Percentiles rank a stretch among this genome's conserved stretches.
These are phyloP conservation scores for Didymella pomorum DNA, from an alignment of 2,329 filamentous ascomycete genomes.

Conservation along the genomic window DNA sequence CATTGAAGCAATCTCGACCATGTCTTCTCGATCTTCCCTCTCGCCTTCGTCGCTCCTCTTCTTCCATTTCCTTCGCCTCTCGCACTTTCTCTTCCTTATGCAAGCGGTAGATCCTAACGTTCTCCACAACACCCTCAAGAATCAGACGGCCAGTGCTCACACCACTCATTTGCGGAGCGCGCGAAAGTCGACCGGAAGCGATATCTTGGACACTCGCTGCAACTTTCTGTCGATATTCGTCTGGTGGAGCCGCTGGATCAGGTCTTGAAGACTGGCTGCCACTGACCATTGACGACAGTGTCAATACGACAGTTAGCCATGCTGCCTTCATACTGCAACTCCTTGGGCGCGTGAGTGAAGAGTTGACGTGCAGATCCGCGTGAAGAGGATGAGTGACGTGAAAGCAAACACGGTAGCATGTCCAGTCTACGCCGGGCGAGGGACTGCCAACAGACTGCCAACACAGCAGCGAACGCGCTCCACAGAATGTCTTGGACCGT, in stretches of 20 bases:
- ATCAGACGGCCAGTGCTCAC: conserved; percentile 24
- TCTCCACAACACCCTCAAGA: conserved; percentile 34
- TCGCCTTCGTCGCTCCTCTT: neutral
- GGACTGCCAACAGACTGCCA: neutral
- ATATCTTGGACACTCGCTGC: conserved; percentile 28
- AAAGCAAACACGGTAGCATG: neutral
- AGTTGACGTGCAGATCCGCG: neutral
- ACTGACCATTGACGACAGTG: neutral
- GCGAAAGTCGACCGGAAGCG: conserved; percentile 13
- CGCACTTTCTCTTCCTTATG: conserved; percentile 24
- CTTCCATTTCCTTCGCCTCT: conserved; percentile 1
- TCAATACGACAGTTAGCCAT: neutral
- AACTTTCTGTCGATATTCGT: conserved; percentile 24
- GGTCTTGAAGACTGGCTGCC: neutral
- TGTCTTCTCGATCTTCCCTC: too few species aligned
- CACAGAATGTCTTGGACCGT: too few species aligned
- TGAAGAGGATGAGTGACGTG: too few species aligned
- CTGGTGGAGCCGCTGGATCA: conserved; percentile 8
- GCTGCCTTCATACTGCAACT: neutral
- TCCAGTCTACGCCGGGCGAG: neutral
- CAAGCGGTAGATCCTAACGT: conserved; percentile 28
- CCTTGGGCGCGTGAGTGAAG: neutral
- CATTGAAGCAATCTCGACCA: neutral
- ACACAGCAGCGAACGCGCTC: neutral
- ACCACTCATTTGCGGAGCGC: conserved; percentile 20